Conservation (phyloP, 1,139 yeast genomes). For the Sugiyamaella xylanicola region DNA sequence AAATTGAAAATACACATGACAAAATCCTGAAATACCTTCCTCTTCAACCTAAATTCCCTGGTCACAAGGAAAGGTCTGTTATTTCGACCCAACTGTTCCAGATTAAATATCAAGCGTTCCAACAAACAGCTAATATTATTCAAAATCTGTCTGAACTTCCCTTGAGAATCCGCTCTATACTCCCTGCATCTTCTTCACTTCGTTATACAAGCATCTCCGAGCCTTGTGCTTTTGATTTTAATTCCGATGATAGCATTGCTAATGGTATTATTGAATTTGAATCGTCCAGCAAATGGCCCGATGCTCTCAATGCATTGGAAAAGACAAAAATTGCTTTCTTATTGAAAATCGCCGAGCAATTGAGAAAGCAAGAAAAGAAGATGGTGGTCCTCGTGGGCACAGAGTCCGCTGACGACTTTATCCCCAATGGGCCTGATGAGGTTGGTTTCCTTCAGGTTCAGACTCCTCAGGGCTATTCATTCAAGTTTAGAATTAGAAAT, state of each 20-base stretch:
- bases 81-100: slow-evolving; percentile 58
- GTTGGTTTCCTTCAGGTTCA: slow-evolving; percentile 62
- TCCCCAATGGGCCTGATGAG: slow-evolving; percentile 52
- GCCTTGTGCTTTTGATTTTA: slow-evolving; percentile 79
- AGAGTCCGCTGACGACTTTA: slow-evolving; percentile 38
- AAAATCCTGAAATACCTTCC: slow-evolving; percentile 46
- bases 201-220: slow-evolving; percentile 73
- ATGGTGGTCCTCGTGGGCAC: slow-evolving; percentile 59
- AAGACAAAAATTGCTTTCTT: slow-evolving; percentile 89
- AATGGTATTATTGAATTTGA: slow-evolving; percentile 86
- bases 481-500: slow-evolving; percentile 69
- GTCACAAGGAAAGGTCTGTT: slow-evolving; percentile 48
- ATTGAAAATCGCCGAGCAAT: slow-evolving; percentile 64
- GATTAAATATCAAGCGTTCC: slow-evolving; percentile 64
- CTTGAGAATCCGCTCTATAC: slow-evolving; percentile 65
- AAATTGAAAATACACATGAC: slow-evolving; percentile 28
- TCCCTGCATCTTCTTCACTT: slow-evolving; percentile 68
- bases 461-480: slow-evolving; percentile 88
- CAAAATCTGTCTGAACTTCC: slow-evolving; percentile 62
- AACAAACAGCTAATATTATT: slow-evolving; percentile 58
- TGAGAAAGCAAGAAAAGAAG: slow-evolving; percentile 50
- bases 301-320: slow-evolving; percentile 80
- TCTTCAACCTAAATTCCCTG: slow-evolving; percentile 62
- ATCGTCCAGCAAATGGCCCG: slow-evolving; percentile 93
- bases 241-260: slow-evolving; percentile 74